Evolutionary conservation across 805 yeast genomes (phyloP), one percentile per base, ranked within the genome.

Genomic region (Phaffomyces opuntiae): DNA sequence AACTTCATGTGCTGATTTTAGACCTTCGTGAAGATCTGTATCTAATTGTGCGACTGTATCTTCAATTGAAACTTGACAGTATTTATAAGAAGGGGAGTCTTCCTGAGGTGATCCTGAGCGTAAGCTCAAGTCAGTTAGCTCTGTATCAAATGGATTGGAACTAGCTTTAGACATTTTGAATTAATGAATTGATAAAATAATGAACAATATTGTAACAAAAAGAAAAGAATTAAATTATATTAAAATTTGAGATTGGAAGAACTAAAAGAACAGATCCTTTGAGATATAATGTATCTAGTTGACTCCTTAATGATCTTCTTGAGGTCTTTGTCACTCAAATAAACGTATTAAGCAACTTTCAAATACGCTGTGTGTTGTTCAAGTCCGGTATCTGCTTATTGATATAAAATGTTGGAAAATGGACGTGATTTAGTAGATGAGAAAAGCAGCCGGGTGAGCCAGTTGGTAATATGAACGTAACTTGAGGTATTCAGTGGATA

Each of bases 1-100:
- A 19, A 87, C 79, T 48, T 90, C 98, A 47, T 80, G 89, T 31
- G 70, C 68, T 38, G 82, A 78, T 32, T 74, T 65, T 25, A 93
- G 68, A 1, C 99, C 99, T 11, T 61, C 56, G 1, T 52, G 56
- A 4, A 64, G 44, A 53, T 87, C 78, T 0, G 98, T 83, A 40
- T 74, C 75, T 37, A 91, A 69, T 40, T 79, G 80, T 21, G 60
- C 49, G 3, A 75, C 70, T 1, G 91, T 80, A 39, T 87, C 87
- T n/a, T 78, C 84, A 3, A 78, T 73, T 1, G 90, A 64, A 46
- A 76, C 64, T 31, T 74, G 71, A 53, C 88, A 75, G 64, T 66
- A 93, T 49, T 72, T 72, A 34, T 79, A 73, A 3, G 96, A 83
- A 0, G 91, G 83, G 3, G 83, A 59, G 36, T 56, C 58, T 4